Percentiles rank a stretch among this genome's conserved stretches.
Conservation (phyloP, 805 yeast genomes). For the Ogataea ganodermae region DNA sequence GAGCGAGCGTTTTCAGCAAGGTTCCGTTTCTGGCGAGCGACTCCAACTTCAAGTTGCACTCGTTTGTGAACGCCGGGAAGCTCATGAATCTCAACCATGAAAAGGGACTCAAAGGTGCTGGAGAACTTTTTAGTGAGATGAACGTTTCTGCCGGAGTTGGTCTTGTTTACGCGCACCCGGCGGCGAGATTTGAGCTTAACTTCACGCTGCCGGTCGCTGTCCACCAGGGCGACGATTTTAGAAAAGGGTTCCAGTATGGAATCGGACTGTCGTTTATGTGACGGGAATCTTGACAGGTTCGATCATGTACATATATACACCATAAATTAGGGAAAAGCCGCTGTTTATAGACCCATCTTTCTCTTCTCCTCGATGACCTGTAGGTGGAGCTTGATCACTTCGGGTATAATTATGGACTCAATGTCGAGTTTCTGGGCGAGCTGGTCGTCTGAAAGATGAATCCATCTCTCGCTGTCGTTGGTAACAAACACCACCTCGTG, state of each 20-base stretch:
- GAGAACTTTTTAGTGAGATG: conserved; percentile 22
- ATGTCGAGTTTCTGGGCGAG: conserved; percentile 52
- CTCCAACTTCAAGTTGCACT: conserved; percentile 50
- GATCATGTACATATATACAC: conserved; percentile 8
- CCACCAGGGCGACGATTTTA: conserved; percentile 45
- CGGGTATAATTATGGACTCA: conserved; percentile 80
- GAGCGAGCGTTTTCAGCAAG: conserved; percentile 44
- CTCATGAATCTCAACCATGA: conserved; percentile 34
- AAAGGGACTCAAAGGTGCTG: conserved; percentile 10
- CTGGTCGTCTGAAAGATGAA: conserved; percentile 47
- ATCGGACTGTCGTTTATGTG: conserved; percentile 60
- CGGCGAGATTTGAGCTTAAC: conserved; percentile 59
- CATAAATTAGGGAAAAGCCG: neutral
- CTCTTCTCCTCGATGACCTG: conserved; percentile 52
- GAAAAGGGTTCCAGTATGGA: conserved; percentile 61
- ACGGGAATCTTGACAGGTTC: conserved; percentile 9
- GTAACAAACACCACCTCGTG: conserved; percentile 84
- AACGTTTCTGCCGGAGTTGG: conserved; percentile 51
- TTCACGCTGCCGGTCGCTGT: conserved; percentile 51
- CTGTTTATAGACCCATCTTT: conserved; percentile 26
- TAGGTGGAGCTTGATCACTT: conserved; percentile 63
- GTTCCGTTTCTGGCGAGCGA: conserved; percentile 45
- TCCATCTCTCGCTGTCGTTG: conserved; percentile 50
- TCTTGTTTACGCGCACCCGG: conserved; percentile 53
- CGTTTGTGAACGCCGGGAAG: conserved; percentile 50